These are phyloP conservation scores for Leccinum uliginosum DNA, from an alignment of 768 basidiomycete genomes.

Conservation along the genomic window DNA sequence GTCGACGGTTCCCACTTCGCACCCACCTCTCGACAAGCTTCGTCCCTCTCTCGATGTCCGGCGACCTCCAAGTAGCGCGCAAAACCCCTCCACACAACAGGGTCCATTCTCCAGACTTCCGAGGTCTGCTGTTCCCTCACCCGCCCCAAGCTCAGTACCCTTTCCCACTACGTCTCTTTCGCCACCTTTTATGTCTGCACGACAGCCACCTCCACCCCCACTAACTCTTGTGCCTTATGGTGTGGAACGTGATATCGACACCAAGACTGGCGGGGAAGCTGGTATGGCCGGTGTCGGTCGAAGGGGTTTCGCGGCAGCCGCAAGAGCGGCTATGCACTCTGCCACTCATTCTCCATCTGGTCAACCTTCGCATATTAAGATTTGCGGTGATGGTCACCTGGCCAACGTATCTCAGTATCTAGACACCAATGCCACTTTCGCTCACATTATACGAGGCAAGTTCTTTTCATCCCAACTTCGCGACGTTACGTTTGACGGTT, in stretches of 20 bases:
- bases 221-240: constrained; percentile 8
- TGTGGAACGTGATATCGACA: constrained; percentile 46
- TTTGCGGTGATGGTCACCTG: constrained; percentile 17
- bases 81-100: constrained; percentile 3
- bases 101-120: constrained; percentile 7
- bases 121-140: constrained; percentile 9
- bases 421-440: constrained; percentile 39
- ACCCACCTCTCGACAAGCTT: constrained; percentile 17
- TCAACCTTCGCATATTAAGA: background rate
- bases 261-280: constrained; percentile 70
- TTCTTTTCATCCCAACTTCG: constrained; percentile 1
- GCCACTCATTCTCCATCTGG: constrained; percentile 15
- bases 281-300: constrained; percentile 92
- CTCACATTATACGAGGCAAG: constrained; percentile 30
- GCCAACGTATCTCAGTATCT: constrained; percentile 41
- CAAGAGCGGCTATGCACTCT: constrained; percentile 55
- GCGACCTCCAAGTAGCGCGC: constrained; percentile 15
- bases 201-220: constrained; percentile 18
- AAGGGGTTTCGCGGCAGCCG: constrained; percentile 74
- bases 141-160: constrained; percentile 7
- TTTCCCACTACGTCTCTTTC: constrained; percentile 12
- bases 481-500: constrained; percentile 8
- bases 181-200: constrained; percentile 8
- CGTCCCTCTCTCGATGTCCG: constrained; percentile 10
- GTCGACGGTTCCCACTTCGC: constrained; percentile 12